phyloP scores from a whole-genome alignment of 2,329 filamentous ascomycete genomes.

The Diaporthe eres region DNA sequence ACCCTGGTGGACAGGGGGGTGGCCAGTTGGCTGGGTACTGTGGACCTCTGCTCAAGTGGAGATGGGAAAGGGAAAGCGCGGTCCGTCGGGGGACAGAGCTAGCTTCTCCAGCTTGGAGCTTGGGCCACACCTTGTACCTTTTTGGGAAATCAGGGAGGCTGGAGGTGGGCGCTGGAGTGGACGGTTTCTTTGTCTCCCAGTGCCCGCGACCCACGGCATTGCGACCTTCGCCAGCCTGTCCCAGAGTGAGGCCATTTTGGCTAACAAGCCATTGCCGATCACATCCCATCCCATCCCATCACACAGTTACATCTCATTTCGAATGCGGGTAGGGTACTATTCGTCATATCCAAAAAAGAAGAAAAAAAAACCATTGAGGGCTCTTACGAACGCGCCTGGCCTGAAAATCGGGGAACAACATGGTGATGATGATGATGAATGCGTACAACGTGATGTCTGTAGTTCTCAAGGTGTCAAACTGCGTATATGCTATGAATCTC shows the following conservation, averaged over 20 bases:
- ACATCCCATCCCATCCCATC: neutral
- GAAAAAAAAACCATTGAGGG: neutral
- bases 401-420: neutral
- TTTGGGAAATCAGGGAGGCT: constrained; percentile 32
- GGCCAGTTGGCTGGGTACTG: constrained; percentile 17
- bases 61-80: constrained; percentile 12
- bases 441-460: neutral
- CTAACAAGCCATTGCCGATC: constrained; percentile 3
- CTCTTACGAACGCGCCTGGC: no score
- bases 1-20: constrained; percentile 19
- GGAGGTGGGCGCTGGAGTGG: neutral
- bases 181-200: neutral
- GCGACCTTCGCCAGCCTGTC: neutral
- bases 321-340: neutral
- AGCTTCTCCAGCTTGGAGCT: constrained; percentile 26
- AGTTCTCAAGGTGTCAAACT: neutral
- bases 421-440: neutral
- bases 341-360: neutral
- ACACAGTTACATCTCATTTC: neutral
- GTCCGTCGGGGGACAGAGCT: neutral
- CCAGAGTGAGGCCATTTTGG: constrained; percentile 14
- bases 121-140: constrained; percentile 33
- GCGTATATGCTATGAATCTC: neutral
- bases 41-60: neutral
- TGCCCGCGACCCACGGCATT: neutral